Evolutionary conservation across 805 yeast species (phyloP).

Genomic region (Saturnispora diversa): DNA sequence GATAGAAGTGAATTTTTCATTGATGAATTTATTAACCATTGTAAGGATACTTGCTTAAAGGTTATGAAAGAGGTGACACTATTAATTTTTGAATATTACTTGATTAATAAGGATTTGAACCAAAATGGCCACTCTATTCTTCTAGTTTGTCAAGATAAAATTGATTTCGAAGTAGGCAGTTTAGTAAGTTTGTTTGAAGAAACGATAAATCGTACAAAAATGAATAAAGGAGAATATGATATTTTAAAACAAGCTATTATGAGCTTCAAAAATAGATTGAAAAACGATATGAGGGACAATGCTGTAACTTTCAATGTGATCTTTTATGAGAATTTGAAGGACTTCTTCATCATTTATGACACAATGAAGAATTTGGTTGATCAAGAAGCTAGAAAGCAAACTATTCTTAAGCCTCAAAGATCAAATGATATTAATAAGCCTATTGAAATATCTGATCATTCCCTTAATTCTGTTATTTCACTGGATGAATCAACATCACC

Average conservation of each 20-base stretch:
- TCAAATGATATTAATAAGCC: conserved; percentile 4
- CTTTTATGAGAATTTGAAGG: conserved; percentile 24
- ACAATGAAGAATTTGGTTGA: conserved; percentile 20
- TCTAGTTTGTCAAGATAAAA: conserved; percentile 19
- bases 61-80: conserved; percentile 22
- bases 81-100: conserved; percentile 24
- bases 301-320: conserved; percentile 19
- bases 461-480: conserved; percentile 9
- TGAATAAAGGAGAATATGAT: conserved; percentile 13
- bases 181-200: conserved; percentile 16
- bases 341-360: conserved; percentile 23
- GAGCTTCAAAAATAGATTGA: conserved; percentile 18
- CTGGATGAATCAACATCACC: conserved; percentile 9
- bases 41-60: conserved; percentile 22
- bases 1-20: conserved; percentile 19
- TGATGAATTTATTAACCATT: conserved; percentile 17
- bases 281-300: conserved; percentile 19
- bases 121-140: conserved; percentile 15
- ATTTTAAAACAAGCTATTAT: conserved; percentile 15
- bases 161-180: conserved; percentile 14
- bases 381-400: background rate
- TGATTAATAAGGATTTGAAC: conserved; percentile 17
- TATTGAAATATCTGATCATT: conserved; percentile 11
- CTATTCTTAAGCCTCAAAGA: background rate
- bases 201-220: conserved; percentile 6